Conservation (phyloP, 2,329 filamentous ascomycete species). For the Alternaria incomplexa region DNA sequence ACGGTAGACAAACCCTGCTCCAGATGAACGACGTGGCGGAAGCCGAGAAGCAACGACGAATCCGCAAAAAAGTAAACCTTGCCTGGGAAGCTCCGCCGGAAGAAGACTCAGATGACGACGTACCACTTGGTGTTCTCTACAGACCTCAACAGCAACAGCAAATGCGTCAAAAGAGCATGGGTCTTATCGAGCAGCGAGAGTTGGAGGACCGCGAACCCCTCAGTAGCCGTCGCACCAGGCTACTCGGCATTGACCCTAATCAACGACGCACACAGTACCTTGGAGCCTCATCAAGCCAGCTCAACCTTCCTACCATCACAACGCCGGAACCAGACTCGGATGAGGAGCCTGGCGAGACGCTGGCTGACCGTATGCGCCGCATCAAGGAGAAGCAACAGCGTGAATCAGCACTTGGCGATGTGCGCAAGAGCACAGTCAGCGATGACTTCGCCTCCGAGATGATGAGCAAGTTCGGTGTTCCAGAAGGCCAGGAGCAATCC, state of each 20-base stretch:
- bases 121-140: conserved; percentile 83
- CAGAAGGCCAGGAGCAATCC: conserved; percentile 21
- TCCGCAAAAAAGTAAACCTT: conserved; percentile 78
- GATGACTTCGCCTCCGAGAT: conserved; percentile 72
- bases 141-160: conserved; percentile 55
- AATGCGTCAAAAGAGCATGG: conserved; percentile 67
- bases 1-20: conserved; percentile 77
- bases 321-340: conserved; percentile 39
- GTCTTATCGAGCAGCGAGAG: conserved; percentile 79
- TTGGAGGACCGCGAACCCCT: conserved; percentile 93
- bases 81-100: conserved; percentile 80
- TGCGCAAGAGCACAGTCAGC: conserved; percentile 62
- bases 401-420: conserved; percentile 48
- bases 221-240: conserved; percentile 74
- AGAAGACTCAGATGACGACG: conserved; percentile 71
- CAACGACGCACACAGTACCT: conserved; percentile 26
- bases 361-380: conserved; percentile 69
- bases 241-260: conserved; percentile 64
- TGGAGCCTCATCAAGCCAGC: conserved; percentile 30
- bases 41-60: conserved; percentile 76
- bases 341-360: conserved; percentile 64
- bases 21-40: conserved; percentile 91
- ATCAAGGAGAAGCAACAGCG: conserved; percentile 66
- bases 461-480: conserved; percentile 55
- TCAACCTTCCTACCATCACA: conserved; percentile 35